Evolutionary conservation across 225 moss, liverwort and hornwort species (phyloP).

Genomic region (Physcomitrium patens): DNA sequence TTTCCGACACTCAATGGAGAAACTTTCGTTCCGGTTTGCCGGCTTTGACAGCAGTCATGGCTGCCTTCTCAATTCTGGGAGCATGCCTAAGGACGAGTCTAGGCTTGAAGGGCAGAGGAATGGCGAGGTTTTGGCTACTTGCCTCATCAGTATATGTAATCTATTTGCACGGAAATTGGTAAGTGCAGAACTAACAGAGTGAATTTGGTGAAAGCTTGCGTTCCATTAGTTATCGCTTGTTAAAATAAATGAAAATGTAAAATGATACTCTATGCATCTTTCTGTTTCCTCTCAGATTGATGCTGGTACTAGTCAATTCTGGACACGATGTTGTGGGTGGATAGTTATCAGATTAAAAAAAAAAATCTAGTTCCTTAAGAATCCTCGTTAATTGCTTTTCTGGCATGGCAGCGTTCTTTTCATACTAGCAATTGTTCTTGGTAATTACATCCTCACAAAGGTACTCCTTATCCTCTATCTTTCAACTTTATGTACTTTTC

Average conservation of each 20-base stretch:
- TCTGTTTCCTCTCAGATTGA: not conserved
- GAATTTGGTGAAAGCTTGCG: not conserved
- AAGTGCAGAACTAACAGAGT: slow-evolving; percentile 7
- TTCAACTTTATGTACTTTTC: slow-evolving; percentile 4
- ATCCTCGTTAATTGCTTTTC: slow-evolving; percentile 2
- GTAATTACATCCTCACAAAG: slow-evolving; percentile 79
- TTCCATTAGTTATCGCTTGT: not conserved
- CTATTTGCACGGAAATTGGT: slow-evolving; percentile 84
- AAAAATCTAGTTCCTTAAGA: not conserved
- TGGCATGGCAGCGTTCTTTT: slow-evolving; percentile 65
- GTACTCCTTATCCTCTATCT: slow-evolving; percentile 31
- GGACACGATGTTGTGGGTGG: slow-evolving; percentile 5
- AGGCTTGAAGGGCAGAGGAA: slow-evolving; percentile 56
- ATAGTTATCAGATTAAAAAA: slow-evolving; percentile 14
- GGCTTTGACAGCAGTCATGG: slow-evolving; percentile 67
- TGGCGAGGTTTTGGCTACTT: slow-evolving; percentile 79
- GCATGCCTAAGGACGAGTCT: slow-evolving; percentile 51
- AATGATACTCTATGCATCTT: not conserved
- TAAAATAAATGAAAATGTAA: not conserved
- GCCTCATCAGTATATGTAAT: slow-evolving; percentile 56
- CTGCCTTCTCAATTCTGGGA: slow-evolving; percentile 54
- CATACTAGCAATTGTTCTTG: slow-evolving; percentile 65
- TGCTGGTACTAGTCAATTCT: not conserved
- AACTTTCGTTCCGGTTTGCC: slow-evolving; percentile 75
- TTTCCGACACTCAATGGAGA: slow-evolving; percentile 87